Conservation (phyloP, 2,329 filamentous ascomycete species). For the Fusarium buharicum region DNA sequence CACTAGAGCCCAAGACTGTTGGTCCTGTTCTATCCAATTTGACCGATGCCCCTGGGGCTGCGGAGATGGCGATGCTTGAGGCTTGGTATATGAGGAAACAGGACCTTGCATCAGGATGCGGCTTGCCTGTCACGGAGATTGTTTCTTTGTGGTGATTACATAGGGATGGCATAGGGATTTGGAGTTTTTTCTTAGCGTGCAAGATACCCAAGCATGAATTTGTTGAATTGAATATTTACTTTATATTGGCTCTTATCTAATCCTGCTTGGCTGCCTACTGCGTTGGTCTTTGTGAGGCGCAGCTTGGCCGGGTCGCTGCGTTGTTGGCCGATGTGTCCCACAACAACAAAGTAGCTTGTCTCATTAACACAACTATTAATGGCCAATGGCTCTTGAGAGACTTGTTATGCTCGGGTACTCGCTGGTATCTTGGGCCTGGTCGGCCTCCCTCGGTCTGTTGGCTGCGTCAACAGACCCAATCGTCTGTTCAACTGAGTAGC, state of each 20-base stretch:
- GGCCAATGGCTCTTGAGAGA: too few species aligned
- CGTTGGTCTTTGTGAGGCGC: not conserved
- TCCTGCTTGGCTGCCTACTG: conserved; percentile 10
- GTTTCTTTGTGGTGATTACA: conserved; percentile 38
- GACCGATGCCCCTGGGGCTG: conserved; percentile 16
- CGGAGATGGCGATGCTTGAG: conserved; percentile 38
- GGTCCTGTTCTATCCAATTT: conserved; percentile 16
- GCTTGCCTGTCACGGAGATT: conserved; percentile 32
- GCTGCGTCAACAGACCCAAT: too few species aligned
- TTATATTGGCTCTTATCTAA: not conserved
- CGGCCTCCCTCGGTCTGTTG: too few species aligned
- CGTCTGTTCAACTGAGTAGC: too few species aligned
- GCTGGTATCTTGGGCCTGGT: too few species aligned
- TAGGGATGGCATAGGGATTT: not conserved
- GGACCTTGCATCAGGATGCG: conserved; percentile 13
- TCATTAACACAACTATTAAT: too few species aligned
- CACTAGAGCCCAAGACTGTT: conserved; percentile 27
- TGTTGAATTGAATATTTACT: conserved; percentile 4
- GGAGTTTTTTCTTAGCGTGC: conserved; percentile 21
- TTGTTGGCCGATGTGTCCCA: too few species aligned
- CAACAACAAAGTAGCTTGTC: too few species aligned
- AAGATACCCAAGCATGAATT: conserved; percentile 33
- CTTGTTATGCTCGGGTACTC: too few species aligned
- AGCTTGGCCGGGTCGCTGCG: conserved; percentile 11
- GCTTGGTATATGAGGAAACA: conserved; percentile 37